These are phyloP conservation scores for Rhodotorula taiwanensis DNA, from an alignment of 768 basidiomycete species.

Conservation along the genomic window DNA sequence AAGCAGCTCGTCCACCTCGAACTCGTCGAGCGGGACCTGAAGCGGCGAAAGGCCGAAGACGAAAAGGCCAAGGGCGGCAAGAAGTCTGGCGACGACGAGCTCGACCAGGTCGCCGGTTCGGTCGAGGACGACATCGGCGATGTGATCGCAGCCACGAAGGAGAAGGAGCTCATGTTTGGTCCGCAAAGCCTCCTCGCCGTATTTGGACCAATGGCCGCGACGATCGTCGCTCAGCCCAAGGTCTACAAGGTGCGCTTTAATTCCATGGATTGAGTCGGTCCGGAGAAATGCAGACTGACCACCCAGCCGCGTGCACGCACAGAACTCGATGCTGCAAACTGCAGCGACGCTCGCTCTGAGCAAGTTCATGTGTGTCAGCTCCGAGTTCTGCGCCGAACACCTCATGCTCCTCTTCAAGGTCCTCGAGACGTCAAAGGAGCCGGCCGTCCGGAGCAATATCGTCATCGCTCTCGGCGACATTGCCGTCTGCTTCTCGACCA, in stretches of 20 bases:
- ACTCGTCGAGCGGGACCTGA: slow-evolving; percentile 90
- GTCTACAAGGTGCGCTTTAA: slow-evolving; percentile 73
- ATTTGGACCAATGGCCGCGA: slow-evolving; percentile 83
- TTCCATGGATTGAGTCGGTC: not conserved
- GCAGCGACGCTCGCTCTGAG: slow-evolving; percentile 82
- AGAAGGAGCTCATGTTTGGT: slow-evolving; percentile 80
- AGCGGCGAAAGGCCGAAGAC: slow-evolving; percentile 86
- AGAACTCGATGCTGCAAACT: slow-evolving; percentile 81
- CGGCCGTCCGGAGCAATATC: slow-evolving; percentile 87
- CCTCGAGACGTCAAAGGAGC: slow-evolving; percentile 80
- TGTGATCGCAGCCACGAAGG: slow-evolving; percentile 70
- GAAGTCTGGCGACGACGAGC: slow-evolving; percentile 66
- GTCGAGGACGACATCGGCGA: slow-evolving; percentile 98
- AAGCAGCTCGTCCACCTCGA: slow-evolving; percentile 97
- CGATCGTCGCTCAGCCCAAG: slow-evolving; percentile 82
- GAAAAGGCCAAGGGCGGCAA: slow-evolving; percentile 56
- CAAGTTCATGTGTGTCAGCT: slow-evolving; percentile 93
- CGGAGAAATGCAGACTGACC: not conserved
- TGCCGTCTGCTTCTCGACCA: slow-evolving; percentile 92
- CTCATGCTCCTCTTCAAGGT: slow-evolving; percentile 86
- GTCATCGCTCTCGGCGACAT: slow-evolving; percentile 97
- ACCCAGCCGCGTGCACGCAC: not conserved
- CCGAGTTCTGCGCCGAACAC: slow-evolving; percentile 85
- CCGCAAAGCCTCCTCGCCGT: slow-evolving; percentile 68
- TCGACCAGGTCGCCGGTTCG: slow-evolving; percentile 94